Evolutionary conservation across 306 rosid species (phyloP), one percentile per base, ranked within the genome.

Genomic region (Senna siamea): DNA sequence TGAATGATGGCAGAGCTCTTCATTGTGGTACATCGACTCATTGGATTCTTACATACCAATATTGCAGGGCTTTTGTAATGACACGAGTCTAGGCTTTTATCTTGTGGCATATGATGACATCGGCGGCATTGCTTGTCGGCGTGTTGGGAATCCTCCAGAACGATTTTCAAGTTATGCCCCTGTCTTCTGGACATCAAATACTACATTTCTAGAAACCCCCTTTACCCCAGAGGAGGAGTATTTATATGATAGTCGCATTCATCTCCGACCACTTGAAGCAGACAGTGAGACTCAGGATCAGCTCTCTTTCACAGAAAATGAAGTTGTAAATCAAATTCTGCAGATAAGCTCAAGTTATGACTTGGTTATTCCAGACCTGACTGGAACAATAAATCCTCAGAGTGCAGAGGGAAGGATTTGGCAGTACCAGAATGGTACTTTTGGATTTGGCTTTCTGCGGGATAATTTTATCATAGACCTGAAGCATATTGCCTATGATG

Each of bases 351-450:
- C 97, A 22, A 88, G 93, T 72, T 86, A 85, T 74, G 90, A 89
- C 83, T 82, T 90, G 55, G 89, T 85, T 61, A 75, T 86, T 77
- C 91, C 92, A 6, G 83, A 88, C 70, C 72, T 84, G 73, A 82
- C 82, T 20, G 85, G 84, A 76, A 52, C 87, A 51, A 38, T 80
- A 11, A 84, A 87, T 76, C 88, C 87, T 48, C 85, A 76, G 76
- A 80, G 57, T 54, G 91, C 82, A 53, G 95, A 87, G 82, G 99
- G 98, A 74, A 85, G 98, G 80, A 86, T 95, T 79, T 95, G 99
- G 98, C 88, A 77, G 81, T 95, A 92, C 66, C 75, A 59, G 9
- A 85, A 92, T 47, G 98, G 98, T 12, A 83, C 92, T 41, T 95
- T 92, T 19, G 98, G 99, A 76, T 92, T 95, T 65, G 99, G 99